Conservation (phyloP, 2,329 filamentous ascomycete species). For the Thielaviopsis musarum region DNA sequence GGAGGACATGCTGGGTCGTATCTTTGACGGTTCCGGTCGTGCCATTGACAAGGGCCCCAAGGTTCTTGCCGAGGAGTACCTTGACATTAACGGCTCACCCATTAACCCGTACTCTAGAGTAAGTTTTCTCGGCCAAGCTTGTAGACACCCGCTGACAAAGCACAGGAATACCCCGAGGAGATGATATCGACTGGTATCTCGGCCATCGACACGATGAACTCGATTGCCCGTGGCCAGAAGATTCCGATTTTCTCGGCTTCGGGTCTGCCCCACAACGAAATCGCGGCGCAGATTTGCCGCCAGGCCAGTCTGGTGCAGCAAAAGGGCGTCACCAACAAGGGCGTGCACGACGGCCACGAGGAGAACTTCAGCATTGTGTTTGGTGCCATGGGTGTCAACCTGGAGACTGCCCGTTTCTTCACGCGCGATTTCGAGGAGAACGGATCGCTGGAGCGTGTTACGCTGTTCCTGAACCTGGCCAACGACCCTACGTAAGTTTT, state of each 20-base stretch:
- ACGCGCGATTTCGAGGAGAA: constrained; percentile 98
- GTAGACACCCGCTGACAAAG: not conserved
- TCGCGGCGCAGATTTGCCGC: constrained; percentile 95
- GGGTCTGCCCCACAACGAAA: constrained; percentile 98
- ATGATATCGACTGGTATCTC: constrained; percentile 99
- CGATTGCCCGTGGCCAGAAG: constrained; percentile 95
- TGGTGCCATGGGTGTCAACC: constrained; percentile 98
- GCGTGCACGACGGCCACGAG: constrained; percentile 87
- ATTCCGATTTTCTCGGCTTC: constrained; percentile 98
- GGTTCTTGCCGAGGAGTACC: constrained; percentile 91
- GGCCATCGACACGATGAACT: constrained; percentile 96
- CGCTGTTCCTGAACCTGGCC: constrained; percentile 95
- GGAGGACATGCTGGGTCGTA: constrained; percentile 97
- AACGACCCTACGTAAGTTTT: constrained; percentile 87
- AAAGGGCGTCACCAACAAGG: constrained; percentile 71
- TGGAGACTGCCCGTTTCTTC: constrained; percentile 98
- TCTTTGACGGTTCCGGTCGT: constrained; percentile 95
- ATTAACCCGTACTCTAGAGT: constrained; percentile 98
- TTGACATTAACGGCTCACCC: constrained; percentile 96
- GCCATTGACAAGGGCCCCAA: constrained; percentile 98
- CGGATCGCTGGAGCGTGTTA: constrained; percentile 91
- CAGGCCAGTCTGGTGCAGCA: constrained; percentile 82
- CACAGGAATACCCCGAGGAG: constrained; percentile 90
- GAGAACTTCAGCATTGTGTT: constrained; percentile 99
- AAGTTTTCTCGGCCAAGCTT: constrained; percentile 21